Evolutionary conservation across 2,329 filamentous ascomycete species (phyloP).

Genomic region (Ophiocordyceps australis): DNA sequence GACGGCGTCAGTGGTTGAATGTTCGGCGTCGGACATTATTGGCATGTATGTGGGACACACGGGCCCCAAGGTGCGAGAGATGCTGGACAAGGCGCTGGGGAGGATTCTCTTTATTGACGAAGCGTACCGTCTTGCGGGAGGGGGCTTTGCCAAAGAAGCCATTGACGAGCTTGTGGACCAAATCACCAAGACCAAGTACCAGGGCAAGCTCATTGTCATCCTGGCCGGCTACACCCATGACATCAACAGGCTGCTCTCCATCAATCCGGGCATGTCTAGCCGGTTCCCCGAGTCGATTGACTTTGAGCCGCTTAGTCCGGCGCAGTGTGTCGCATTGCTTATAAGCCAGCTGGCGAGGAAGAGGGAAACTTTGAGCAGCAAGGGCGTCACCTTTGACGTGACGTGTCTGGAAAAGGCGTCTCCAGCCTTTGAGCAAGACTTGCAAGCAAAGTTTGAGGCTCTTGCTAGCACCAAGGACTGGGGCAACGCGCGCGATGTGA

Average conservation of each 20-base stretch:
- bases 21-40: constrained; percentile 50
- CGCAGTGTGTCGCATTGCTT: constrained; percentile 19
- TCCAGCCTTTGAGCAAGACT: constrained; percentile 1
- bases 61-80: constrained; percentile 39
- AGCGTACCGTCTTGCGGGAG: constrained; percentile 43
- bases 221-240: constrained; percentile 50
- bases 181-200: constrained; percentile 35
- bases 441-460: constrained; percentile 13
- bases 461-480: constrained; percentile 29
- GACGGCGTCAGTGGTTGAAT: constrained; percentile 40
- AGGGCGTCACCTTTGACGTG: constrained; percentile 7
- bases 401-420: constrained; percentile 8
- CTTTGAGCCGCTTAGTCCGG: constrained; percentile 27
- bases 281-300: constrained; percentile 44
- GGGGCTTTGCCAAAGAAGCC: constrained; percentile 36
- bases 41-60: constrained; percentile 54
- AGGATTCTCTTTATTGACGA: constrained; percentile 56
- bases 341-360: constrained; percentile 17
- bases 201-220: constrained; percentile 44
- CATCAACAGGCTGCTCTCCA: constrained; percentile 42
- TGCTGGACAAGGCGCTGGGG: constrained; percentile 43
- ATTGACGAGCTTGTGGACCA: constrained; percentile 34
- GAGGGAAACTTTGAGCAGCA: constrained; percentile 5
- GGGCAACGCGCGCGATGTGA: constrained; percentile 46
- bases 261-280: constrained; percentile 44